A percentile compares a stretch with the other conserved stretches of the same genome.
These are phyloP conservation scores for Phytophthora europaea DNA, from an alignment of 352 stramenopile species.

Conservation along the genomic window DNA sequence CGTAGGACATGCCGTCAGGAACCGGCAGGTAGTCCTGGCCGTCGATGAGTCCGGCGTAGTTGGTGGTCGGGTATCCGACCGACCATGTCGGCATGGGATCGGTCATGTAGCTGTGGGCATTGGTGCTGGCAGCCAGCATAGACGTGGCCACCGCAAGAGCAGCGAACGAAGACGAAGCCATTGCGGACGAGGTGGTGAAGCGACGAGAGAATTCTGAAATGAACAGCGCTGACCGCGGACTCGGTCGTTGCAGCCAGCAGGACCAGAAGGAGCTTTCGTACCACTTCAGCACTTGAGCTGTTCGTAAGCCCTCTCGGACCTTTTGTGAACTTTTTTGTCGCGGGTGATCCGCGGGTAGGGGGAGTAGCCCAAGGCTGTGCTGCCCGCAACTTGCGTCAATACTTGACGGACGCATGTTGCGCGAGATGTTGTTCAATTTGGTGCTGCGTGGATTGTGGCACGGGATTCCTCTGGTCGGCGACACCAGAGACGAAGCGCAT, in stretches of 20 bases:
- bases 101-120: constrained; percentile 53
- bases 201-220: constrained; percentile 34
- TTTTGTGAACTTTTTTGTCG: constrained; percentile 27
- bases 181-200: constrained; percentile 8
- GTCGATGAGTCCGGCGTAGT: constrained; percentile 49
- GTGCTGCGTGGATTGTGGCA: constrained; percentile 5
- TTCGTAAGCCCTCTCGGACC: constrained; percentile 5
- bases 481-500: constrained; percentile 13
- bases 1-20: constrained; percentile 50
- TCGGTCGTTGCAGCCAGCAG: neutral
- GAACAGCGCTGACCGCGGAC: neutral
- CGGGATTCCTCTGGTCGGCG: constrained; percentile 18
- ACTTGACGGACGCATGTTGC: neutral
- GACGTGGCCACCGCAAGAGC: constrained; percentile 15
- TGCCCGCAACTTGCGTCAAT: neutral
- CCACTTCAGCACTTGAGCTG: constrained; percentile 4
- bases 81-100: constrained; percentile 50
- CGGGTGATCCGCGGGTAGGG: constrained; percentile 11
- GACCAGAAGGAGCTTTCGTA: constrained; percentile 2
- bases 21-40: constrained; percentile 44
- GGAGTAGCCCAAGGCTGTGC: constrained; percentile 26
- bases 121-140: neutral
- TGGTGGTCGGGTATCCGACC: constrained; percentile 43
- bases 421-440: neutral
- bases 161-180: constrained; percentile 23